Conservation (phyloP, 2,329 filamentous ascomycete species). For the Gnomoniopsis sp. region DNA sequence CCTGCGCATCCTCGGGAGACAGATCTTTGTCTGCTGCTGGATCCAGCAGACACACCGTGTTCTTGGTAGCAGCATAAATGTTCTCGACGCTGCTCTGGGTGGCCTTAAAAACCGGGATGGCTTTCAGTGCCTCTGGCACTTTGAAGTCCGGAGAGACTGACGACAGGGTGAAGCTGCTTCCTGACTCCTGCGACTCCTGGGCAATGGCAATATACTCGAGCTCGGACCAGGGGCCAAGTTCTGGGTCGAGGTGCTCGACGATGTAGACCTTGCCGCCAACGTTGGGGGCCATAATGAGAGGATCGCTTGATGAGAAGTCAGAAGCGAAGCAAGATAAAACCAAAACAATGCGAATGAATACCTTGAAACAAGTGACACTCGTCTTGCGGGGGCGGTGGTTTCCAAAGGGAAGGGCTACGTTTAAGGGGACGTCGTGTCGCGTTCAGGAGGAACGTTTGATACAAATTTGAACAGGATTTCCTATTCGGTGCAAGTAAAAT, state of each 20-base stretch:
- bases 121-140: slow-evolving; percentile 55
- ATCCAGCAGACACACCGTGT: slow-evolving; percentile 83
- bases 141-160: slow-evolving; percentile 70
- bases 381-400: background rate
- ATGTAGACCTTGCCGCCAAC: slow-evolving; percentile 69
- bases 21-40: slow-evolving; percentile 79
- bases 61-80: slow-evolving; percentile 70
- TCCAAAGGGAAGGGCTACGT: no score
- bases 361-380: no score
- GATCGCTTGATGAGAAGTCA: background rate
- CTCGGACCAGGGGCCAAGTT: slow-evolving; percentile 90
- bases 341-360: background rate
- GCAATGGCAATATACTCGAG: slow-evolving; percentile 91
- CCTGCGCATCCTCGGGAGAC: slow-evolving; percentile 74
- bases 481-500: no score
- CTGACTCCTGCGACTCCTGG: slow-evolving; percentile 66
- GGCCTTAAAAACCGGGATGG: slow-evolving; percentile 61
- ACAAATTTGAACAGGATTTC: background rate
- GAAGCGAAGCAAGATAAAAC: background rate
- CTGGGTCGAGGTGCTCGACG: slow-evolving; percentile 93
- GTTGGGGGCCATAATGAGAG: slow-evolving; percentile 30
- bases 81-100: slow-evolving; percentile 79
- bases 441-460: background rate
- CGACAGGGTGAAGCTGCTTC: slow-evolving; percentile 74
- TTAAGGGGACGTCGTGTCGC: no score